Conservation (phyloP, 352 stramenopile genomes). For the Phytophthora palmivora region DNA sequence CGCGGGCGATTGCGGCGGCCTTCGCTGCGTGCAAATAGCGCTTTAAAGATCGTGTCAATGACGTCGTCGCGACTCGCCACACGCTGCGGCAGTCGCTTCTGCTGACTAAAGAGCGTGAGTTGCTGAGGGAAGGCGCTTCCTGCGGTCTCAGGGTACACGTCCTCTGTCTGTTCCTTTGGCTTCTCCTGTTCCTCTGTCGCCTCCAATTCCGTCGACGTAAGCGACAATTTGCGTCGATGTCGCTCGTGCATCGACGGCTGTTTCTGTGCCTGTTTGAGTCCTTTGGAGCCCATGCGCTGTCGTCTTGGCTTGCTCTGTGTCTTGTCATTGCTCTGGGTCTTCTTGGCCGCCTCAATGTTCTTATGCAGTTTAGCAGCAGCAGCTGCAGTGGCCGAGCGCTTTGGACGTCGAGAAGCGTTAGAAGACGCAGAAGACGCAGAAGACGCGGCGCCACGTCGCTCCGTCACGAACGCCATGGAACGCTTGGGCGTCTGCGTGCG, state of each 20-base stretch:
- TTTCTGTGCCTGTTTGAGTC: constrained; percentile 26
- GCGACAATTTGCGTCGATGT: constrained; percentile 48
- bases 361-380: constrained; percentile 33
- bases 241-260: constrained; percentile 25
- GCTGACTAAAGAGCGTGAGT: constrained; percentile 78
- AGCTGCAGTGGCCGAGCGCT: constrained; percentile 18
- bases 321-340: constrained; percentile 17
- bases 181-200: constrained; percentile 4
- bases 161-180: constrained; percentile 42
- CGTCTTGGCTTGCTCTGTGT: constrained; percentile 48
- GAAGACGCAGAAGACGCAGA: neutral
- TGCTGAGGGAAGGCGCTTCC: constrained; percentile 75
- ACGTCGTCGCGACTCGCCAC: constrained; percentile 81
- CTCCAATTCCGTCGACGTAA: constrained; percentile 36
- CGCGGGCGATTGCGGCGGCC: constrained; percentile 33
- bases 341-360: constrained; percentile 27
- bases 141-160: constrained; percentile 66
- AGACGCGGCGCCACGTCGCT: constrained; percentile 39
- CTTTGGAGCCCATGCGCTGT: constrained; percentile 61
- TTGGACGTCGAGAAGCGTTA: constrained; percentile 12
- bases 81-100: constrained; percentile 77
- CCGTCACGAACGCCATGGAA: constrained; percentile 66
- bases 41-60: constrained; percentile 84
- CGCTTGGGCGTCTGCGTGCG: constrained; percentile 24
- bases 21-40: constrained; percentile 63